Evolutionary conservation across 2,329 filamentous ascomycete species (phyloP).

Genomic region (Magnaporthiopsis incrustans): DNA sequence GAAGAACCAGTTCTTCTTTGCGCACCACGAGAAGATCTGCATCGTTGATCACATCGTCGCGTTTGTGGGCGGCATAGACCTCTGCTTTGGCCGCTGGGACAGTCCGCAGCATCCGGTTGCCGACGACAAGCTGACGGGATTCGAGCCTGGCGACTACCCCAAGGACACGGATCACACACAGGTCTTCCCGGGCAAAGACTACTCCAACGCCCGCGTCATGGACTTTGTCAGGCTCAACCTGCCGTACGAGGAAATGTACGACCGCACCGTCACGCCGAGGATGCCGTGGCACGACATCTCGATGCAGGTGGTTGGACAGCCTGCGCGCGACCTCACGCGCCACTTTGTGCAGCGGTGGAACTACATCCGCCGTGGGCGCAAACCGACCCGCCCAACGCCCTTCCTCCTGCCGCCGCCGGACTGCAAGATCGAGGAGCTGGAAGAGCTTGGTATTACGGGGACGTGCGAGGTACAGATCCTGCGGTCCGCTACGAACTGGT

Average conservation of each 20-base stretch:
- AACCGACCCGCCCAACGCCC: constrained; percentile 86
- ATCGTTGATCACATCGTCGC: constrained; percentile 93
- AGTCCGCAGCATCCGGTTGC: constrained; percentile 85
- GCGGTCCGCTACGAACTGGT: constrained; percentile 86
- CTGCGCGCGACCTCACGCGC: constrained; percentile 83
- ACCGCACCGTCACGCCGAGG: constrained; percentile 75
- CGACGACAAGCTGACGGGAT: constrained; percentile 92
- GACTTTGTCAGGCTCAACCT: constrained; percentile 92
- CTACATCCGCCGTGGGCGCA: constrained; percentile 85
- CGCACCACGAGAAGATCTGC: constrained; percentile 97
- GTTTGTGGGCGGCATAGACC: constrained; percentile 89
- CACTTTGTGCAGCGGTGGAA: constrained; percentile 99
- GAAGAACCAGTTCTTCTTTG: constrained; percentile 99
- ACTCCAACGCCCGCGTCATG: constrained; percentile 90
- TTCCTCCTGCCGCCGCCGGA: constrained; percentile 92
- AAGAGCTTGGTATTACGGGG: constrained; percentile 79
- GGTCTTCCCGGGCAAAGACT: constrained; percentile 95
- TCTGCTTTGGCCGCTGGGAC: constrained; percentile 97
- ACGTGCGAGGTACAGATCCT: constrained; percentile 96
- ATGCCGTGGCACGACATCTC: constrained; percentile 99
- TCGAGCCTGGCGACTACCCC: constrained; percentile 68
- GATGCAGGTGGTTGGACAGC: constrained; percentile 97
- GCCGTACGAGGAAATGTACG: constrained; percentile 98
- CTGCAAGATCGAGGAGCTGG: constrained; percentile 76
- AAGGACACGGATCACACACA: constrained; percentile 93